Evolutionary conservation across 148 eudicot species (phyloP).

Genomic region (Camellia japonica): DNA sequence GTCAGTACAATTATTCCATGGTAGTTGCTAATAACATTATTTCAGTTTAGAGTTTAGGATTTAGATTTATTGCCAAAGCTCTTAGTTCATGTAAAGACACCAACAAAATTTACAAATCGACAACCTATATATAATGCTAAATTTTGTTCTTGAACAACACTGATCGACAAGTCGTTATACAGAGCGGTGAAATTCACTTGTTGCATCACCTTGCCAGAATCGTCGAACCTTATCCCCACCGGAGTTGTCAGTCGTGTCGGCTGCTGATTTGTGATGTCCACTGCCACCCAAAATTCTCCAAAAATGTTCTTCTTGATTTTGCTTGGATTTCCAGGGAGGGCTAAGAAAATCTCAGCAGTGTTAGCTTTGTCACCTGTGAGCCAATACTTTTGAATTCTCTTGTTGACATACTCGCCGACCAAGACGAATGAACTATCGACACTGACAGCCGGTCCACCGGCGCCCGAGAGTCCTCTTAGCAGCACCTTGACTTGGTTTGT

Average conservation of each 20-base stretch:
- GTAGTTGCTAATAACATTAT: no score
- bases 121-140: background rate
- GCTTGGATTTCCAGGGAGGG: background rate
- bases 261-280: background rate
- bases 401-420: background rate
- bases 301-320: background rate
- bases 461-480: background rate
- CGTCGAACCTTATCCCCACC: background rate
- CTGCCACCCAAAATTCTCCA: constrained; percentile 9
- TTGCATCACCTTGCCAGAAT: background rate
- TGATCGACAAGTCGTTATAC: background rate
- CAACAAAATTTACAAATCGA: background rate
- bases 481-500: no score
- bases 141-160: constrained; percentile 1
- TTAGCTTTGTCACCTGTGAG: background rate
- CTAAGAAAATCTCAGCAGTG: background rate
- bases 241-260: background rate
- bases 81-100: no score
- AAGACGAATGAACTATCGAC: background rate
- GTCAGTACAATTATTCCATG: no score
- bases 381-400: constrained; percentile 3
- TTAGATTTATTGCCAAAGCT: no score
- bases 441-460: background rate
- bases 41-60: no score
- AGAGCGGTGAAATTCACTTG: background rate